Evolutionary conservation across 179 eudicot genomes (phyloP).

Genomic region (Sideroxylon spinosum): DNA sequence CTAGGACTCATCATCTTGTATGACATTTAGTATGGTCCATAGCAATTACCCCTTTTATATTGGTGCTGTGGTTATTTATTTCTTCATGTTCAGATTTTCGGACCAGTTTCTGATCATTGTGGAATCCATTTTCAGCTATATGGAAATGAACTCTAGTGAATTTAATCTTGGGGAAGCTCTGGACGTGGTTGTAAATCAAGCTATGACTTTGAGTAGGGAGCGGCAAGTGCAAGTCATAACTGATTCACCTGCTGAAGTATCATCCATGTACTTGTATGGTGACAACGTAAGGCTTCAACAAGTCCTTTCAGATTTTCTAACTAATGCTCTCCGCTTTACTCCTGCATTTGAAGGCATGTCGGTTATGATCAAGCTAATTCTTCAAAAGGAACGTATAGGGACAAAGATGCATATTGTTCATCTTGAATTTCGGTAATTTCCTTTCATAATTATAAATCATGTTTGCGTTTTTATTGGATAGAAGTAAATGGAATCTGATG

Average conservation of each 20-base stretch:
- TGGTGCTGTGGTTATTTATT: conserved; percentile 6
- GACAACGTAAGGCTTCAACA: conserved; percentile 87
- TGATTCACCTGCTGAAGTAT: conserved; percentile 55
- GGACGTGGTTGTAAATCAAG: conserved; percentile 71
- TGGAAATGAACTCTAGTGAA: conserved; percentile 44
- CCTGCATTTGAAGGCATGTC: conserved; percentile 60
- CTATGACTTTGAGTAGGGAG: conserved; percentile 59
- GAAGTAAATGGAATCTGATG: neutral
- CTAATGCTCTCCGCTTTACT: conserved; percentile 57
- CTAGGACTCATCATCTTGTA: neutral
- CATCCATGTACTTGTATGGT: conserved; percentile 56
- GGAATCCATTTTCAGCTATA: conserved; percentile 49
- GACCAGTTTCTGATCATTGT: conserved; percentile 18
- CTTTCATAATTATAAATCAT: neutral
- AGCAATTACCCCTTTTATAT: neutral
- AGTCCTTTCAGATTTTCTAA: conserved; percentile 74
- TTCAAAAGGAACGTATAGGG: conserved; percentile 56
- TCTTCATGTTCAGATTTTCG: neutral
- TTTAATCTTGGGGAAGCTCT: conserved; percentile 69
- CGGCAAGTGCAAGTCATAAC: conserved; percentile 49
- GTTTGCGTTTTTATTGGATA: neutral
- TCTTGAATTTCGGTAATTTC: conserved; percentile 69
- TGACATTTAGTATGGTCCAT: neutral
- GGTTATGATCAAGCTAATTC: conserved; percentile 45
- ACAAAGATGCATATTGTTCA: conserved; percentile 60